Base-by-base conservation (phyloP, 805 yeast species). In the Helenozyma rhizophorensis region DNA sequence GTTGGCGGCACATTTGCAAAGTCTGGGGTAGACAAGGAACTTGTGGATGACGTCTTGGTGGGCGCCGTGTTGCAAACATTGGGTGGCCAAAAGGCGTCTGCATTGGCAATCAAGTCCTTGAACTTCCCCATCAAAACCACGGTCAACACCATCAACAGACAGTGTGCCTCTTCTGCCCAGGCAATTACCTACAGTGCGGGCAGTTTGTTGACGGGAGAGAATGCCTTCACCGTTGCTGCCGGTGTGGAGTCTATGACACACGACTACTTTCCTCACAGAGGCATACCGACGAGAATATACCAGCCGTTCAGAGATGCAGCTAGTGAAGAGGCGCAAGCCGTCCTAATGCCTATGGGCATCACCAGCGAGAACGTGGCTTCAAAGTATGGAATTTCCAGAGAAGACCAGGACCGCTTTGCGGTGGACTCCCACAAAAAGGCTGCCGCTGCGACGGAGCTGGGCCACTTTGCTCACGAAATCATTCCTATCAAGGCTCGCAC, bases 181-280 rank as follows among this genome's bases (percentile, higher is more conserved):
- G 66, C 67, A 10, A 38, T 61, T 15, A 36, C 62, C 1, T 57
- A 56, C 28, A 37, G 54, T 16, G 65, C 67, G 7, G 48, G 53
- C 23, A 46, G 61, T 8, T 50, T 62, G 17, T 30, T 45, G 17
- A 32, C 54, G 10, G 65, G 62, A 14, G 60, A 59, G 25, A 49
- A 55, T 24, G 44, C 41, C 18, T 48, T 53, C 13, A 60, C 64
- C 10, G 49, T 62, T 26, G 69, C 66, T 3, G 69, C 65, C 17
- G 69, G 69, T 24, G 69, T 62, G n/a, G 69, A 62, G 40, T 59
- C 65, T 2, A 64, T 64, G 68, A 61, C 68, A 12, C 48, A 36
- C 37, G 68, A 62, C 42, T 62, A 62, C 43, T 62, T 60, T 38
- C 64, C 68, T 11, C 65, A 60, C 29, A 45, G 65, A 28, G 65